Conservation (phyloP, 208 protist genomes). For the Strigomonas oncopelti region DNA sequence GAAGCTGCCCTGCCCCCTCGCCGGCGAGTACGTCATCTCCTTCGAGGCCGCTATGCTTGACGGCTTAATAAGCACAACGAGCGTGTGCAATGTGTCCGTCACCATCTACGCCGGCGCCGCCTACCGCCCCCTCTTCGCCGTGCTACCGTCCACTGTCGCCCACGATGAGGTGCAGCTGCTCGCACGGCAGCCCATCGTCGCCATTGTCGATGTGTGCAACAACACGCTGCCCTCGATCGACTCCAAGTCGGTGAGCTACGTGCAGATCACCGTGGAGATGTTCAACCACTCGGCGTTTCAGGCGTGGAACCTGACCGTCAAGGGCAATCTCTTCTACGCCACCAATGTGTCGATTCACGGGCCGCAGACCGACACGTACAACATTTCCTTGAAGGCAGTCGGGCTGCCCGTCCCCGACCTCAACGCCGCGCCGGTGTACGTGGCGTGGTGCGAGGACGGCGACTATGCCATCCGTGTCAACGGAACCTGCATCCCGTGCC, state of each 20-base stretch:
- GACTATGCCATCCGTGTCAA: constrained; percentile 8
- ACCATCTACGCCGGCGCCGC: constrained; percentile 17
- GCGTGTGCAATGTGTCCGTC: background rate
- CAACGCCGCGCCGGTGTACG: constrained; percentile 11
- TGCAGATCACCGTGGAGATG: constrained; percentile 17
- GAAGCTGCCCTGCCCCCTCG: background rate
- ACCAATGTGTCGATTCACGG: constrained; percentile 24
- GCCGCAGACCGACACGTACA: constrained; percentile 11
- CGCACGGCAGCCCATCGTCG: constrained; percentile 26
- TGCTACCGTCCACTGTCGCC: constrained; percentile 19
- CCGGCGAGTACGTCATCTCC: background rate
- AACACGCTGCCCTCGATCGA: constrained; percentile 25
- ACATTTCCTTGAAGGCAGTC: constrained; percentile 11
- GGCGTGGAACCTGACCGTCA: constrained; percentile 14
- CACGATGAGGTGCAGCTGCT: constrained; percentile 21
- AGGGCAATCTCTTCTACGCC: constrained; percentile 29
- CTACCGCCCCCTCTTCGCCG: constrained; percentile 17
- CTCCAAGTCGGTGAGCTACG: constrained; percentile 2
- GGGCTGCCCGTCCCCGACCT: constrained; percentile 14
- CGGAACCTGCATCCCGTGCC: constrained; percentile 26
- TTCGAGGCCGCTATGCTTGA: background rate
- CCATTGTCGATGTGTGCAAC: constrained; percentile 25
- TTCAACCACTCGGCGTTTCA: background rate
- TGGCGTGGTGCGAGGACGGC: constrained; percentile 18
- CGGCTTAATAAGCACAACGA: background rate